A percentile compares a stretch with the other conserved stretches of the same genome.
These are phyloP conservation scores for Saturnispora diversa DNA, from an alignment of 805 yeast genomes.

Conservation along the genomic window DNA sequence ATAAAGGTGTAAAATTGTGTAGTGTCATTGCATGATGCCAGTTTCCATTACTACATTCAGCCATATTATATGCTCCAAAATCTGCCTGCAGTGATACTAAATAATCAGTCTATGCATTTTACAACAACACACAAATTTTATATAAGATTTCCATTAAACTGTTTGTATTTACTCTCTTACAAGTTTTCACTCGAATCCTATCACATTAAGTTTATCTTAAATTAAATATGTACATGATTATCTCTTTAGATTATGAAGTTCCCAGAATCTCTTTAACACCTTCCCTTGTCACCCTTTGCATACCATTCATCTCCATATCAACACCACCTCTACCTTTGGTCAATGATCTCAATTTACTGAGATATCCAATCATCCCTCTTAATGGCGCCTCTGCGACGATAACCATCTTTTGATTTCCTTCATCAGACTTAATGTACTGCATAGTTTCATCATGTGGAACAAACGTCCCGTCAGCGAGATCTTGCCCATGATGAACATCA, in stretches of 20 bases:
- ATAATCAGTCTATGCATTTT: too few species aligned
- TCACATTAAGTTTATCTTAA: too few species aligned
- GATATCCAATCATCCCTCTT: constrained; percentile 84
- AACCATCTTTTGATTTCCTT: constrained; percentile 37
- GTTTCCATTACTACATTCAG: too few species aligned
- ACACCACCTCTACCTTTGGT: constrained; percentile 87
- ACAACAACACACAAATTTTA: too few species aligned
- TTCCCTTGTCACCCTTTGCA: constrained; percentile 57
- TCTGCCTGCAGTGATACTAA: too few species aligned
- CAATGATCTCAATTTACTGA: constrained; percentile 65
- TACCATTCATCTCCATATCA: constrained; percentile 68
- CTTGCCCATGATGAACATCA: constrained; percentile 39
- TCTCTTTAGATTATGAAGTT: too few species aligned
- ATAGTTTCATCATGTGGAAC: constrained; percentile 73
- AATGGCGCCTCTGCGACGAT: constrained; percentile 80
- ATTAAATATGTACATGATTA: constrained; percentile 3
- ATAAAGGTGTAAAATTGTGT: too few species aligned
- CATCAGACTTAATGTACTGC: constrained; percentile 25
- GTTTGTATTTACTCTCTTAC: too few species aligned
- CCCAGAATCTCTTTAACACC: constrained; percentile 34
- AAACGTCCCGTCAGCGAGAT: constrained; percentile 54
- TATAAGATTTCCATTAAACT: too few species aligned
- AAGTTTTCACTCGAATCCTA: too few species aligned
- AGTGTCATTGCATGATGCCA: too few species aligned
- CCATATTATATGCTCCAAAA: too few species aligned